Evolutionary conservation across 208 protist genomes (phyloP), one percentile per base, ranked within the genome.

Genomic region (Lotmaria passim): DNA sequence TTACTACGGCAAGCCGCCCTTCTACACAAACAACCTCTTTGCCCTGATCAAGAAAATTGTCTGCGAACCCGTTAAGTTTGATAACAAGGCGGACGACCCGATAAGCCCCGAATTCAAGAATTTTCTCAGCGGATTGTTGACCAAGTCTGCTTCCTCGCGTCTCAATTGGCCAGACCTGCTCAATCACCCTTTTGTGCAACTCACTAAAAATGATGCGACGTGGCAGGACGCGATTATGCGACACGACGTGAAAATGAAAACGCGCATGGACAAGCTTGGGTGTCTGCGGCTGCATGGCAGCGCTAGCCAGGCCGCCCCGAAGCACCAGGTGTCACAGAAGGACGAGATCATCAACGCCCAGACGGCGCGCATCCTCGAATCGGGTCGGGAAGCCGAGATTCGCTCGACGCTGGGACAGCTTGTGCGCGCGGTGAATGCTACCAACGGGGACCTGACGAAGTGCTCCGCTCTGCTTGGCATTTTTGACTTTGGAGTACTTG

Each of bases 21-120:
- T 99, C 73, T 98, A 96, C 72, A 98, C 97, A 19, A 98, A 97
- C 57, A 99, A 97, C 76, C 86, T 99, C 8, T 98, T 97, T 69
- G 93, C 94, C 17, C 77, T 99, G 14, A 98, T 99, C 63, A 93
- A 97, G 46, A 85, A 98, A 64, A 99, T 99, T 67, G 83, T 99
- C 14, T 86, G 91, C 21, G 88, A 97, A 55, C 87, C 94, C 15
- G 87, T 97, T 19, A 90, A 86, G 63, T 98, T 96, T 69, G 70
- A 76, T 7, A 47, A 47, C 46, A 76, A 76, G 56, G 33, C 70
- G 0, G 90, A 94, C 31, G 87, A 97, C 12, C 86, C 84, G 3
- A 98, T 98, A 62, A 93, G 75, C 21, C 67, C 82, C 1, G 75
- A 81, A 7, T 98, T 98, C 61, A 91, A 97, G 68, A 89, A 76